A percentile compares a stretch with the other conserved stretches of the same genome.
Evolutionary conservation across 1,284 basidiomycete species (phyloP).

Genomic region (Grifola frondosa): DNA sequence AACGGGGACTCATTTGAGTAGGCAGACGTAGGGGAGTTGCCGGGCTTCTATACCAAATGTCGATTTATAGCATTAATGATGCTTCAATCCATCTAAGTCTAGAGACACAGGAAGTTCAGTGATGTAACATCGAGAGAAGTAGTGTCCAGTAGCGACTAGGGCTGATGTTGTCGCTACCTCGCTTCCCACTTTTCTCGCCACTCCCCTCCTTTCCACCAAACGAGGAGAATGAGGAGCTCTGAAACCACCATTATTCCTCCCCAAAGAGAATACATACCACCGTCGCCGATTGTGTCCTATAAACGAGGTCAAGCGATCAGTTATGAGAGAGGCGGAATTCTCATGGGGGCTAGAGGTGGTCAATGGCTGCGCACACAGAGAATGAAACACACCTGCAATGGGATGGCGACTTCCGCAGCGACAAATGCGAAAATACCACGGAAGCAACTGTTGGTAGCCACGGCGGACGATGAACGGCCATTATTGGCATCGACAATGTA

Average conservation of each 20-base stretch:
- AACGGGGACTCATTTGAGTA: no score
- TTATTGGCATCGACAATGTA: conserved; percentile 79
- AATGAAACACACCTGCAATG: conserved; percentile 50
- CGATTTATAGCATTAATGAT: no score
- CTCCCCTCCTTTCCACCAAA: conserved; percentile 43
- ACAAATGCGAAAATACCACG: conserved; percentile 71
- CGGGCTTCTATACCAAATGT: no score
- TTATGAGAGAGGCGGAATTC: background rate
- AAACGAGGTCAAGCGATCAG: background rate
- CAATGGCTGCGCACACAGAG: background rate
- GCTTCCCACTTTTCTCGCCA: conserved; percentile 40
- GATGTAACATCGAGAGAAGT: no score
- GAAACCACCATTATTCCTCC: conserved; percentile 57
- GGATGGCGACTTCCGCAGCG: conserved; percentile 67
- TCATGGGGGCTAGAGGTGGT: background rate
- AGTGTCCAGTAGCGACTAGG: no score
- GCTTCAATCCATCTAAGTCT: no score
- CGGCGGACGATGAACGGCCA: conserved; percentile 69
- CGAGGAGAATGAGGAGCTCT: conserved; percentile 52
- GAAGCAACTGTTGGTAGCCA: conserved; percentile 70
- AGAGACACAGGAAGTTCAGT: no score
- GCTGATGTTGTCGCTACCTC: conserved; percentile 25
- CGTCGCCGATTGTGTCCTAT: conserved; percentile 58
- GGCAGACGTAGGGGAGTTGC: no score
- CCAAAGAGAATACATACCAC: conserved; percentile 77